These are phyloP conservation scores for Jatropha multifida DNA, from an alignment of 441 rosid genomes.

Conservation along the genomic window DNA sequence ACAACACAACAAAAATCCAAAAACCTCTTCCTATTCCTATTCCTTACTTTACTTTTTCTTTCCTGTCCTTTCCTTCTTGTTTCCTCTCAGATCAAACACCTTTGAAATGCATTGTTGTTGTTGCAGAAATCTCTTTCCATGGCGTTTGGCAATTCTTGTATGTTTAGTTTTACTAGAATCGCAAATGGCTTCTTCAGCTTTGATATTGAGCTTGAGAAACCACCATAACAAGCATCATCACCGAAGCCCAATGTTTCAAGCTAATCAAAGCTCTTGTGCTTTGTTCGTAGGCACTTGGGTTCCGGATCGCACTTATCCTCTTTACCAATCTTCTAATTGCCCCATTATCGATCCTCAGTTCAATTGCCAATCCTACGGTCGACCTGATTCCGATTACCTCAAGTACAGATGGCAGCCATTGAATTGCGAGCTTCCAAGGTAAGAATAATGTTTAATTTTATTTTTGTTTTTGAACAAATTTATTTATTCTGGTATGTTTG, in stretches of 20 bases:
- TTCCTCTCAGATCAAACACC: conserved; percentile 1
- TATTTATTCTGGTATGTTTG: background rate
- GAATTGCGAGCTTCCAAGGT: conserved; percentile 88
- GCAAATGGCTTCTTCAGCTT: conserved; percentile 43
- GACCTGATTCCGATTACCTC: conserved; percentile 87
- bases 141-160: conserved; percentile 31
- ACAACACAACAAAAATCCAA: background rate
- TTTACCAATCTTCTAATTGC: conserved; percentile 59
- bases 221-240: conserved; percentile 43
- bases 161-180: conserved; percentile 35
- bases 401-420: conserved; percentile 88
- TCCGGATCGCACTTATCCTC: conserved; percentile 66
- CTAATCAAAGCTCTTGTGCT: conserved; percentile 45
- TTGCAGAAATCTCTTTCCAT: conserved; percentile 19
- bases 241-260: conserved; percentile 47
- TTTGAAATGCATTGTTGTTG: conserved; percentile 27
- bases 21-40: too few relatives aligned
- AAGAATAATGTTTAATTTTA: background rate
- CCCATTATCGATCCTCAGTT: conserved; percentile 71
- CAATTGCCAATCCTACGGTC: conserved; percentile 76
- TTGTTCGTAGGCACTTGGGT: conserved; percentile 84
- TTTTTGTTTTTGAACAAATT: too few relatives aligned
- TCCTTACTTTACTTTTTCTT: too few relatives aligned
- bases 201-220: conserved; percentile 42
- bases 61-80: background rate